Conservation (phyloP, 345 rosid species). For the Boechera stricta region DNA sequence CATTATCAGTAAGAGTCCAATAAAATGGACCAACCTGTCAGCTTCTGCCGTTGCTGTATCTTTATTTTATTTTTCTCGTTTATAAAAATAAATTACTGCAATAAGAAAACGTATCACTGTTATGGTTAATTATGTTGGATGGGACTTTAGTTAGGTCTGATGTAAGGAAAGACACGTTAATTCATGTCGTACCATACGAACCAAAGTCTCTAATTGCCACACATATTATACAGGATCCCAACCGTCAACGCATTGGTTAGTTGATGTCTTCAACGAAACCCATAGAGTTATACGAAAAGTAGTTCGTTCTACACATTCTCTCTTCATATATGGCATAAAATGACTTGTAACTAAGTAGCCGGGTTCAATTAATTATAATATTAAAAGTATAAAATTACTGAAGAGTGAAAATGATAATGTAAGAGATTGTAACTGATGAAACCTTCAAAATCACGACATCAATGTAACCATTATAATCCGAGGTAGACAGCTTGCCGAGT, state of each 20-base stretch:
- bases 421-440: not conserved
- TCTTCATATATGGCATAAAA: no score
- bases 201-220: constrained; percentile 22
- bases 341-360: no score
- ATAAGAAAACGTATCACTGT: not conserved
- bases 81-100: not conserved
- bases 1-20: constrained; percentile 33
- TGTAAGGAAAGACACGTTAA: constrained; percentile 25
- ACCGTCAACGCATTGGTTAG: constrained; percentile 22
- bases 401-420: not conserved
- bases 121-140: constrained; percentile 17
- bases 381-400: not conserved
- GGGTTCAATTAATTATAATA: no score
- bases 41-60: constrained; percentile 30
- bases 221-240: constrained; percentile 3
- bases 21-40: constrained; percentile 39
- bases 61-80: not conserved
- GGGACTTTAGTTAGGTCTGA: constrained; percentile 29
- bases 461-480: not conserved
- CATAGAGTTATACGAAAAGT: constrained; percentile 9
- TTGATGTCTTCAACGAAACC: constrained; percentile 12
- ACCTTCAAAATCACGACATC: not conserved
- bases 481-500: not conserved
- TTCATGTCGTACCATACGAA: constrained; percentile 21
- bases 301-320: constrained; percentile 23